Evolutionary conservation across 192 early-diverging fungal genomes (phyloP), one percentile per base, ranked within the genome.

Genomic region (Backusella circina): DNA sequence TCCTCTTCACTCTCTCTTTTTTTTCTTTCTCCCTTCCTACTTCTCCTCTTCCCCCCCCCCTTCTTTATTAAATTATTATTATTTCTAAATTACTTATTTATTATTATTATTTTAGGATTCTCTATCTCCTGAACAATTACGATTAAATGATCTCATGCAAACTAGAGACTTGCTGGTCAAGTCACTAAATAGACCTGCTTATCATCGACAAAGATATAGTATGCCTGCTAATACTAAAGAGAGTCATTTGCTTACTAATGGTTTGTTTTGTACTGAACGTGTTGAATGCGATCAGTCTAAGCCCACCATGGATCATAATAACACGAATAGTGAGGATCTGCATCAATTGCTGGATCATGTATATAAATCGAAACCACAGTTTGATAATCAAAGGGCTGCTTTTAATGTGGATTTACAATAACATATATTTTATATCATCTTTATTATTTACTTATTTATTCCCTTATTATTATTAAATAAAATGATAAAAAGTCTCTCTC

Each of bases 121-220:
- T 77, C 64, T 76, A 71, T 79, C 86, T 5, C 86, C 86, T 31
- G 85, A 89, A 75, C 74, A 83, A 54, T 73, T 80, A 26, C 54
- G 87, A 37, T 50, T 86, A 33, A 72, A 84, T 71, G 86, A 89
- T 37, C 82, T 88, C 68, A 83, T 81, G 1, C 70, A 66, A 2
- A 39, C 88, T 36, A 84, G 78, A 4, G 80, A 86, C 54, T 77
- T 82, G 35, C 75, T 89, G n/a, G 76, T 80, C 70, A 84, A 86
- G 64, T 77, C 82, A 1, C 37, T 80, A 2, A 44, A 73, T 10
- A 70, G 75, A 16, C 66, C 84, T 26, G 64, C 65, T 9, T 84
- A 80, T 72, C 75, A 72, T 26, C 79, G 78, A 4, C 88, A 89
- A 50, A 74, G 85, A 4, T 88, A 72, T 69, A 77, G 80, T 8